A percentile compares a stretch with the other conserved stretches of the same genome.
These are phyloP conservation scores for Echeveria elegans DNA, from an alignment of 164 flowering plant species.

Conservation along the genomic window DNA sequence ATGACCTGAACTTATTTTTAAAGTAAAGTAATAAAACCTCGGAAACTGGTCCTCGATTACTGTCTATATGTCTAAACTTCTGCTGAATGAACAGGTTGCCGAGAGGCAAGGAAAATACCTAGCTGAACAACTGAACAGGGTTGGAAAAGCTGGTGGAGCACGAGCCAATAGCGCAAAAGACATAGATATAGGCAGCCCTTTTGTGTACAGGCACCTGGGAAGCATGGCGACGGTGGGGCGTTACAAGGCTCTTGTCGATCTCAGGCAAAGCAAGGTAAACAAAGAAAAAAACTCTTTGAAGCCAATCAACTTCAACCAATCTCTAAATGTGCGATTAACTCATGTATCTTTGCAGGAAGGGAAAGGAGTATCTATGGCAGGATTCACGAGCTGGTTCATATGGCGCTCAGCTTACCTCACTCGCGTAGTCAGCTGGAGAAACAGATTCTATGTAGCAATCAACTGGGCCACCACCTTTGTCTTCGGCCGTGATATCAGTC, in stretches of 20 bases:
- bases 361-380: conserved; percentile 71
- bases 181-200: conserved; percentile 49
- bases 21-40: too few species aligned
- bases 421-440: conserved; percentile 93
- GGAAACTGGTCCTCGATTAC: neutral
- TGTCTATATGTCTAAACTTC: neutral
- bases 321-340: neutral
- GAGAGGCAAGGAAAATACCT: conserved; percentile 90
- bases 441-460: conserved; percentile 83
- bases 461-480: conserved; percentile 86
- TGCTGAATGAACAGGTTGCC: conserved; percentile 54
- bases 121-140: conserved; percentile 46
- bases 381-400: conserved; percentile 77
- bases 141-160: conserved; percentile 83
- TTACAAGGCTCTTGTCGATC: conserved; percentile 93
- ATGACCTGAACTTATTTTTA: too few species aligned
- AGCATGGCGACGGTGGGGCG: conserved; percentile 98
- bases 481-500: conserved; percentile 95
- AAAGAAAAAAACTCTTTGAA: neutral
- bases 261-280: conserved; percentile 72
- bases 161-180: conserved; percentile 47
- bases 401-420: conserved; percentile 96
- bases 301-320: too few species aligned
- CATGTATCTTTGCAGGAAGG: conserved; percentile 40
- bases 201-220: conserved; percentile 89